A percentile compares a stretch with the other conserved stretches of the same genome.
These are phyloP conservation scores for Apiospora malaysiana DNA, from an alignment of 2,329 filamentous ascomycete genomes.

Conservation along the genomic window DNA sequence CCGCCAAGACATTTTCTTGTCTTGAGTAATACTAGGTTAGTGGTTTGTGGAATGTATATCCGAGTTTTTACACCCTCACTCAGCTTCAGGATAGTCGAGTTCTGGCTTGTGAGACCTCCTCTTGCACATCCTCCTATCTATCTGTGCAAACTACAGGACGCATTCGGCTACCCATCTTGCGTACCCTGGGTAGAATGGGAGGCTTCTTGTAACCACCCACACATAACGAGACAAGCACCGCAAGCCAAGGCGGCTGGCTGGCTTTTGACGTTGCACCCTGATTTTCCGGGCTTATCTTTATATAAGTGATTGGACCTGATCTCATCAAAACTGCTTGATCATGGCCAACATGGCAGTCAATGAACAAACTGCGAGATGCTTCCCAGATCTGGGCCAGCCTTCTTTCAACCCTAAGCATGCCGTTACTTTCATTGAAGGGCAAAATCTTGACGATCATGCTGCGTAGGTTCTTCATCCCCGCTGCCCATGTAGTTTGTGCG, in stretches of 20 bases:
- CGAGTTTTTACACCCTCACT: conserved; percentile 12
- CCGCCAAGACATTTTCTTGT: conserved; percentile 4
- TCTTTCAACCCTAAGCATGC: conserved; percentile 41
- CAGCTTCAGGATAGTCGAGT: background rate
- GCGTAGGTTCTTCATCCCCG: conserved; percentile 32
- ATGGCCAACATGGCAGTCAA: conserved; percentile 10
- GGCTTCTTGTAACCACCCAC: conserved; percentile 3
- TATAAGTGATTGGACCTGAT: conserved; percentile 1
- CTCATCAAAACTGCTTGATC: background rate
- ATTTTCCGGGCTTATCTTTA: background rate
- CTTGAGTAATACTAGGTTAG: background rate
- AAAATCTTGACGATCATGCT: conserved; percentile 33
- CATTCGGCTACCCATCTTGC: background rate
- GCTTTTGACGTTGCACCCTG: background rate
- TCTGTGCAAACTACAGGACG: background rate
- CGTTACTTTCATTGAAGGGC: conserved; percentile 38
- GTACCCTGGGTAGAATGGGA: background rate
- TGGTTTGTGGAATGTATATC: background rate
- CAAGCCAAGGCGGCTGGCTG: background rate
- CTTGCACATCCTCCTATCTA: background rate
- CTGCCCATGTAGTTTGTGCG: background rate
- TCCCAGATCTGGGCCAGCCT: conserved; percentile 33
- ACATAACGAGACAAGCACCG: conserved; percentile 1
- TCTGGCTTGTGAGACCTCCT: background rate
- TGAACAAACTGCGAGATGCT: conserved; percentile 2